A percentile compares a stretch with the other conserved stretches of the same genome.
Conservation (phyloP, 805 yeast genomes). For the Maudiozyma barnettii region DNA sequence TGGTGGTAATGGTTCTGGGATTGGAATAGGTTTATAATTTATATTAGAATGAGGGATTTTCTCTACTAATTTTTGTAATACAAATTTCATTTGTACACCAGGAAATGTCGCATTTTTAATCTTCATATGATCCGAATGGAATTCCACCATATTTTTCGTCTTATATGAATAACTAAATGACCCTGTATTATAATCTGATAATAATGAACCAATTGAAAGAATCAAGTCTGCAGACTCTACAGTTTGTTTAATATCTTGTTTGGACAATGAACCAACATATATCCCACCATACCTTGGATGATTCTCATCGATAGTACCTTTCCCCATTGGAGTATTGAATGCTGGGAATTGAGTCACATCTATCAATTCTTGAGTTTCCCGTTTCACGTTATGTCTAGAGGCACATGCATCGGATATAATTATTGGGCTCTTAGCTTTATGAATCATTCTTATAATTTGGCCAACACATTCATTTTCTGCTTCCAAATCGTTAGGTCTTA, state of each 20-base stretch:
- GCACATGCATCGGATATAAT: slow-evolving; percentile 76
- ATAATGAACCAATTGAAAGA: slow-evolving; percentile 61
- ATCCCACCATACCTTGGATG: slow-evolving; percentile 63
- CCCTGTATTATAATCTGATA: slow-evolving; percentile 78
- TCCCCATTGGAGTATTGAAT: slow-evolving; percentile 77
- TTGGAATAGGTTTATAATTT: slow-evolving; percentile 37
- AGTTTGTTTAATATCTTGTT: slow-evolving; percentile 51
- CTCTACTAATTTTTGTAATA: slow-evolving; percentile 31
- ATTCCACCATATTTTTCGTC: slow-evolving; percentile 57
- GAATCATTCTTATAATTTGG: slow-evolving; percentile 37
- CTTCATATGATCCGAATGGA: slow-evolving; percentile 60
- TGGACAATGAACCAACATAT: slow-evolving; percentile 62
- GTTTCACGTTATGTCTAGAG: slow-evolving; percentile 51
- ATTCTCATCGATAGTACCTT: slow-evolving; percentile 57
- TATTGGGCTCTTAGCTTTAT: slow-evolving; percentile 48
- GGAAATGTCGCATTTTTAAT: slow-evolving; percentile 53
- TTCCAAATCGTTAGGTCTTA: slow-evolving; percentile 42
- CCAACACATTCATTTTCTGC: slow-evolving; percentile 50
- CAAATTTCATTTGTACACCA: slow-evolving; percentile 51
- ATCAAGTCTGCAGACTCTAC: slow-evolving; percentile 65
- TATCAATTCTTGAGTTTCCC: slow-evolving; percentile 46
- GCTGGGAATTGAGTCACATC: slow-evolving; percentile 62
- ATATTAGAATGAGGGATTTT: slow-evolving; percentile 27
- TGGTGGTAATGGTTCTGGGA: slow-evolving; percentile 37
- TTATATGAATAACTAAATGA: slow-evolving; percentile 59